Percentiles rank a stretch among this genome's conserved stretches.
Conservation (phyloP, 768 basidiomycete species). For the Naematelia aurantialba region DNA sequence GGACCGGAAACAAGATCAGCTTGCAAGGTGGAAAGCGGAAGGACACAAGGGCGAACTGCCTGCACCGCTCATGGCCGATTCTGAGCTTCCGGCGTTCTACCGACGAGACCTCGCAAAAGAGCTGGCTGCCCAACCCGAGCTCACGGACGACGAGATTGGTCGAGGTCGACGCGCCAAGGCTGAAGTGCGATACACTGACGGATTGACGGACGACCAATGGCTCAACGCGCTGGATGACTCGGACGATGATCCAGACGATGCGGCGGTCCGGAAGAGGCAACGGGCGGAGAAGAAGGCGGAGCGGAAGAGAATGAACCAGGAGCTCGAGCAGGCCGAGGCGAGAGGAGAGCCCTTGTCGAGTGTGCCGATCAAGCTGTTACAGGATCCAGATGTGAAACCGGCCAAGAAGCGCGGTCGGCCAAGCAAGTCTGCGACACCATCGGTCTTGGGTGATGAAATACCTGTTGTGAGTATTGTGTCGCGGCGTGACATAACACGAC, state of each 20-base stretch:
- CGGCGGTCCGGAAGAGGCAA: constrained; percentile 32
- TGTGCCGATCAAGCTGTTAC: constrained; percentile 70
- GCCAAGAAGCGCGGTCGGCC: constrained; percentile 36
- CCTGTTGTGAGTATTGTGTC: constrained; percentile 19
- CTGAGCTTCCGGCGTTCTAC: constrained; percentile 90
- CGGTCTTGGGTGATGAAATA: constrained; percentile 33
- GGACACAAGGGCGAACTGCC: constrained; percentile 78
- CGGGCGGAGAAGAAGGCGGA: constrained; percentile 26
- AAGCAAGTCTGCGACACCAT: constrained; percentile 29
- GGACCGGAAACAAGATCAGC: constrained; percentile 66
- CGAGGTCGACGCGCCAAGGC: constrained; percentile 80
- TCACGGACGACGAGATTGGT: constrained; percentile 60
- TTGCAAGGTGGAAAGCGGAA: constrained; percentile 64
- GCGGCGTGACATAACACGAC: not conserved
- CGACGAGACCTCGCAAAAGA: constrained; percentile 59
- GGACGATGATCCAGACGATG: constrained; percentile 48
- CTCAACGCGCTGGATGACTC: constrained; percentile 56
- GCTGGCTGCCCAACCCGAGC: constrained; percentile 50
- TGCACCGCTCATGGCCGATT: constrained; percentile 70
- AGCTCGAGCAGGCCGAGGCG: constrained; percentile 34
- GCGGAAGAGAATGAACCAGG: constrained; percentile 30
- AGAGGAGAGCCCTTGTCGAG: constrained; percentile 56
- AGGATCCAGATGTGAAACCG: constrained; percentile 32
- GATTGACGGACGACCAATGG: constrained; percentile 90
- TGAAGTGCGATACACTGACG: constrained; percentile 87